Conservation (phyloP, 345 rosid species). For the Barbarea vulgaris region DNA sequence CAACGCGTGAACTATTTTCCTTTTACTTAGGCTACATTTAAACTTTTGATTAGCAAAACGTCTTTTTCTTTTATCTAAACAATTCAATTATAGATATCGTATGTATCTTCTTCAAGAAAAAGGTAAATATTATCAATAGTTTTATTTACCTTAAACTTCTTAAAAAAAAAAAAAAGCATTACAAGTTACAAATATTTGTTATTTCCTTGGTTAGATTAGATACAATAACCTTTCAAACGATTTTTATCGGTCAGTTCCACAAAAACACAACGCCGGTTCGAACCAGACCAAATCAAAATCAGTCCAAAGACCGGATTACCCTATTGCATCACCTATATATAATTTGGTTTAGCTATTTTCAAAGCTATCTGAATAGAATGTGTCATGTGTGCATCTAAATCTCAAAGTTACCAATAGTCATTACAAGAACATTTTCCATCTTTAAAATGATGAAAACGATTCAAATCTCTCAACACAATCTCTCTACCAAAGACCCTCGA, state of each 20-base stretch:
- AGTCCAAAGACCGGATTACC: neutral
- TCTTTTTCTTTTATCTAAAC: neutral
- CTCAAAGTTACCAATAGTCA: slow-evolving; percentile 61
- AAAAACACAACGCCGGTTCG: too few relatives aligned
- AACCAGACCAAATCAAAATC: too few relatives aligned
- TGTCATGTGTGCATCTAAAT: neutral
- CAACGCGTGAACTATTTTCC: too few relatives aligned
- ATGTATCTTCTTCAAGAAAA: too few relatives aligned
- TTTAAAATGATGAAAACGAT: slow-evolving; percentile 76
- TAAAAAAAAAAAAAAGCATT: too few relatives aligned
- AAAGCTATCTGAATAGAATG: neutral
- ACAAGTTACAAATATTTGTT: too few relatives aligned
- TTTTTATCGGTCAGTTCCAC: too few relatives aligned
- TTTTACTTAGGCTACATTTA: neutral
- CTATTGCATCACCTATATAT: neutral
- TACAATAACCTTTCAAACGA: neutral
- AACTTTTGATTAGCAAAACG: neutral
- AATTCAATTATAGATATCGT: neutral
- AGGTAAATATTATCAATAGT: too few relatives aligned
- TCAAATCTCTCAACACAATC: slow-evolving; percentile 72
- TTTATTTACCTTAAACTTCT: too few relatives aligned
- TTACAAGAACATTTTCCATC: slow-evolving; percentile 81
- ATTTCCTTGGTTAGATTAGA: too few relatives aligned
- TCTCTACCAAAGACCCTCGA: slow-evolving; percentile 56
- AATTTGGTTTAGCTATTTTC: neutral